phyloP scores from a whole-genome alignment of 805 yeast genomes.

The Millerozyma miso region DNA sequence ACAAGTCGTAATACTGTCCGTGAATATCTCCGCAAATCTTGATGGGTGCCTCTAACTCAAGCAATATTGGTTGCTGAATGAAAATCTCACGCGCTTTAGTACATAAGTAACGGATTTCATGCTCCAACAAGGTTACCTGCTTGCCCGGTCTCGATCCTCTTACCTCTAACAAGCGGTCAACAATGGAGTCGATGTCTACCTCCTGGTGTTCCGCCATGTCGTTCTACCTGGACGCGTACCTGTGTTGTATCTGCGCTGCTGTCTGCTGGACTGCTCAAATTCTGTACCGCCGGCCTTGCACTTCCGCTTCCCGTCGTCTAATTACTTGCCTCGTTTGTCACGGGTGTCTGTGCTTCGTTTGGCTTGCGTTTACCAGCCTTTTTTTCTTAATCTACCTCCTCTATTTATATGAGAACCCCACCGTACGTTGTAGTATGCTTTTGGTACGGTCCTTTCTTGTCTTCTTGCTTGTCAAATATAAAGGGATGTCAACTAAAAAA shows the following conservation, averaged over 20 bases:
- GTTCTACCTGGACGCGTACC: conserved; percentile 3
- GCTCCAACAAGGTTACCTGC: conserved; percentile 90
- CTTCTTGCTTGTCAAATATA: neutral
- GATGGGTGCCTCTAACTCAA: conserved; percentile 96
- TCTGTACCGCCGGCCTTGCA: neutral
- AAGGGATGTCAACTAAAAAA: conserved; percentile 6
- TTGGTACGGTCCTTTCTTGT: neutral
- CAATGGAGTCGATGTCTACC: conserved; percentile 94
- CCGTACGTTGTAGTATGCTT: neutral
- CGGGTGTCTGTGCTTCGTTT: conserved; percentile 1
- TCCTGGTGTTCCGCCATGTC: conserved; percentile 47
- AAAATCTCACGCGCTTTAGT: conserved; percentile 97
- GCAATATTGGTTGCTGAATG: conserved; percentile 92
- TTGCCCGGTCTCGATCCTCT: conserved; percentile 98
- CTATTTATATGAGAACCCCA: neutral
- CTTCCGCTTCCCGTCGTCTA: neutral
- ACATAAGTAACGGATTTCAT: conserved; percentile 91
- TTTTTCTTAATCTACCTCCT: neutral
- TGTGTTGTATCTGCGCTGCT: neutral
- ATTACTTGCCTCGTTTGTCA: neutral
- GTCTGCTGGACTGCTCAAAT: conserved; percentile 2
- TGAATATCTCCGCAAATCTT: conserved; percentile 97
- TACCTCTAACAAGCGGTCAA: conserved; percentile 93
- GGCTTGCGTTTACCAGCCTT: neutral
- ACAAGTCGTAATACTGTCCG: conserved; percentile 94